Evolutionary conservation across 2,329 filamentous ascomycete species (phyloP), one percentile per base, ranked within the genome.

Genomic region (Aspergillus versicolor): DNA sequence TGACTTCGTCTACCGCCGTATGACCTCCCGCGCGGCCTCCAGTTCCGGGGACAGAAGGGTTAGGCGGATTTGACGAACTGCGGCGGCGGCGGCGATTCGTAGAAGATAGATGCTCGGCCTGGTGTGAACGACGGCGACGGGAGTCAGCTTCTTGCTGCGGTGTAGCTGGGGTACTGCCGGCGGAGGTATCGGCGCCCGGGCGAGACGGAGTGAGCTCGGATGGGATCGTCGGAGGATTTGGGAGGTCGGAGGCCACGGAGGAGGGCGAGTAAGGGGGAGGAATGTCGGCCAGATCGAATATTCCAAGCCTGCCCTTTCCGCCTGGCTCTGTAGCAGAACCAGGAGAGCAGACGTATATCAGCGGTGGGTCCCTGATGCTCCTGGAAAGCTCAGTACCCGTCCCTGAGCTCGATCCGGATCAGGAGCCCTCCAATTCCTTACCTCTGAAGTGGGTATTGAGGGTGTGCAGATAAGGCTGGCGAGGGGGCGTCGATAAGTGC

Each of bases 221-320:
- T 75, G 77, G 74, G 65, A 77, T 30, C 27, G 27, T 82, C 81
- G 83, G 81, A 73, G 78, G 81, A 77, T 82, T 75, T 81, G 84
- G 83, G 81, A 82, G 76, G 86, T 87, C 87, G 84, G 88, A 78
- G 80, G 82, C 80, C 84, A 82, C 79, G 82, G 82, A 83, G 82
- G 84, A 79, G 76, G 77, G 74, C 75, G 72, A 74, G 73, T 77
- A 75, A 73, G 77, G 79, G 76, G 83, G 79, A 73, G 71, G 79
- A 80, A 85, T 83, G 84, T 88, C 83, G 83, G 88, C 88, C 88
- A 90, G 88, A 82, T 86, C 87, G 86, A 85, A 78, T 75, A 75
- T 77, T 78, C 63, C 47, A 77, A 66, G 67, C 69, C 67, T 67
- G 75, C 74, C 73, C 70, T 70, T 71, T 67, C 69, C 65, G 62